Evolutionary conservation across 1,284 basidiomycete species (phyloP).

Genomic region (Fistulina hepatica): DNA sequence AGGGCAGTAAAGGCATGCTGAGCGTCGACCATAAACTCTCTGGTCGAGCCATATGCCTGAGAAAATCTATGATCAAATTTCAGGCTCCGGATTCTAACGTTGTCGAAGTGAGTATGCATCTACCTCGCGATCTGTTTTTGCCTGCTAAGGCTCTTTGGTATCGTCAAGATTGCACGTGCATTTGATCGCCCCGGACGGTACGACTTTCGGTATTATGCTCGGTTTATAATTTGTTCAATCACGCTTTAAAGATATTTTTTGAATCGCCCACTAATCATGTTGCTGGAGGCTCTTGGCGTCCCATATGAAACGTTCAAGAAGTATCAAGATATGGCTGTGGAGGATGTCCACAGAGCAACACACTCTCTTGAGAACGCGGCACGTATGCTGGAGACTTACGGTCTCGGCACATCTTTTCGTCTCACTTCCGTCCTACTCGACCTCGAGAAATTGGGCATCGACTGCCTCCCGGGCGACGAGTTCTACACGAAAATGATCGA

Average conservation of each 20-base stretch:
- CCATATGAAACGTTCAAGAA: conserved; percentile 26
- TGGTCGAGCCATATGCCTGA: conserved; percentile 36
- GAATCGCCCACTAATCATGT: conserved; percentile 41
- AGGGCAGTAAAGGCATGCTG: conserved; percentile 55
- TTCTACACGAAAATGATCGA: conserved; percentile 46
- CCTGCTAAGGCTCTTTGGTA: too few species aligned
- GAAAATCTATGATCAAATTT: conserved; percentile 57
- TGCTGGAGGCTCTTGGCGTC: conserved; percentile 32
- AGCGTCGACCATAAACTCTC: conserved; percentile 39
- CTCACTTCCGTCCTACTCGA: conserved; percentile 28
- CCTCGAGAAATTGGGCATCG: conserved; percentile 27
- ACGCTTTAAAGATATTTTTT: conserved; percentile 23
- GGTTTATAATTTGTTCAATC: conserved; percentile 19
- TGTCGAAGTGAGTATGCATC: too few species aligned
- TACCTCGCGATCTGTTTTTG: too few species aligned
- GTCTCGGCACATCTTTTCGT: conserved; percentile 31
- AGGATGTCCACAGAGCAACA: background rate
- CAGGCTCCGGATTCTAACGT: conserved; percentile 34
- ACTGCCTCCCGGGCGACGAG: conserved; percentile 23
- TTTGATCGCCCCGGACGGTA: conserved; percentile 49
- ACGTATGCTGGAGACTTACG: conserved; percentile 34
- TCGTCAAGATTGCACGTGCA: conserved; percentile 56
- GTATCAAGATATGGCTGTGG: background rate
- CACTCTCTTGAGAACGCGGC: conserved; percentile 35
- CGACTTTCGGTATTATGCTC: conserved; percentile 62